phyloP scores from a whole-genome alignment of 176 grass and related monocot genomes.

The Triticum urartu region DNA sequence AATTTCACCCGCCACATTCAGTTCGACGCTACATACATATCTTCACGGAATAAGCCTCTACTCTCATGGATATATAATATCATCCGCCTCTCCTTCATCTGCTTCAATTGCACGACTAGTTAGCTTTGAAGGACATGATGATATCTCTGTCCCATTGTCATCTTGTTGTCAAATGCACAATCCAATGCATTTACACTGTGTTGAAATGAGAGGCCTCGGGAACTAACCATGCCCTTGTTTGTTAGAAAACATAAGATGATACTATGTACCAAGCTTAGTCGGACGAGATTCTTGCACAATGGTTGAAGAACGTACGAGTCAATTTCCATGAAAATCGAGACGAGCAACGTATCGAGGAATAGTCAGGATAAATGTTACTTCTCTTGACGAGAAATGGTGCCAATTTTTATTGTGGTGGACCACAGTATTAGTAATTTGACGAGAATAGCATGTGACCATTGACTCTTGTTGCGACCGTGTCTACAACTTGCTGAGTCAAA shows the following conservation, averaged over 20 bases:
- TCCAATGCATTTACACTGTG: neutral
- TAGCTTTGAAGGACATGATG: neutral
- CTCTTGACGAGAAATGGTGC: too few species aligned
- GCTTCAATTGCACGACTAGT: neutral
- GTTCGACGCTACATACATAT: neutral
- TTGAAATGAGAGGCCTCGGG: neutral
- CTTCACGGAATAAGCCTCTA: neutral
- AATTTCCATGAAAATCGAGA: too few species aligned
- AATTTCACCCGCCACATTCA: neutral
- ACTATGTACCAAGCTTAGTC: too few species aligned
- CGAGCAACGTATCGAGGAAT: too few species aligned
- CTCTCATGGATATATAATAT: neutral
- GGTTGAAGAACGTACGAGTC: too few species aligned
- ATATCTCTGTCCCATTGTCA: neutral
- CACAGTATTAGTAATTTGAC: too few species aligned
- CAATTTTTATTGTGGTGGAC: too few species aligned
- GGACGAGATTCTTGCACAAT: too few species aligned
- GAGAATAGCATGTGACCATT: too few species aligned
- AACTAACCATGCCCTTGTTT: neutral
- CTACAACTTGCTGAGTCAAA: too few species aligned
- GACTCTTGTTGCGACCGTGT: too few species aligned
- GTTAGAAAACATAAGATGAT: neutral
- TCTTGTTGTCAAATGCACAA: neutral
- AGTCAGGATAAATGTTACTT: too few species aligned
- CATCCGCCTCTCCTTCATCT: neutral